A percentile compares a stretch with the other conserved stretches of the same genome.
These are phyloP conservation scores for Boletus sp. DNA, from an alignment of 1,284 basidiomycete genomes.

Conservation along the genomic window DNA sequence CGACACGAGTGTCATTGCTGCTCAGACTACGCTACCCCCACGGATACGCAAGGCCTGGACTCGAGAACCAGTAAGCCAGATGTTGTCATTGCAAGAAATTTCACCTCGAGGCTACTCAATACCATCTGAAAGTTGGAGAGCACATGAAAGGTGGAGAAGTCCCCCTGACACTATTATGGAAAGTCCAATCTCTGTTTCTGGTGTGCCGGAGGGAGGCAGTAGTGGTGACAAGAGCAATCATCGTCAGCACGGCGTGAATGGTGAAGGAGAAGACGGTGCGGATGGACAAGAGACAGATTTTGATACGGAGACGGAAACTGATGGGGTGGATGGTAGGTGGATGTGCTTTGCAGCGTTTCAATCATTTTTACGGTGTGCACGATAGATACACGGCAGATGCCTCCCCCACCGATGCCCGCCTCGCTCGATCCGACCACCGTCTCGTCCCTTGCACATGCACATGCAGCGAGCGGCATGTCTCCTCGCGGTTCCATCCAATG, in stretches of 20 bases:
- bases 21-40: conserved; percentile 50
- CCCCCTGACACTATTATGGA: conserved; percentile 16
- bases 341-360: conserved; percentile 14
- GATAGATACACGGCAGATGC: conserved; percentile 44
- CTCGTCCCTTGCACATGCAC: conserved; percentile 34
- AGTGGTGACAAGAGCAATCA: background rate
- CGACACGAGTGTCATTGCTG: conserved; percentile 6
- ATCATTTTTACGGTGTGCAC: conserved; percentile 8
- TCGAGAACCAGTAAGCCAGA: conserved; percentile 27
- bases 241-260: conserved; percentile 10
- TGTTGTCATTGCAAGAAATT: conserved; percentile 12
- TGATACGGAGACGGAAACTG: conserved; percentile 39
- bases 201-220: conserved; percentile 8
- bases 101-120: background rate
- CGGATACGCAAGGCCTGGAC: conserved; percentile 65
- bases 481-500: conserved; percentile 21
- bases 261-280: conserved; percentile 21
- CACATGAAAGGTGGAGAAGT: conserved; percentile 24
- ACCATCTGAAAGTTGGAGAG: conserved; percentile 13
- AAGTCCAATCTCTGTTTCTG: conserved; percentile 27
- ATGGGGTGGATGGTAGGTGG: conserved; percentile 37
- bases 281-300: conserved; percentile 39
- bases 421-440: conserved; percentile 43
- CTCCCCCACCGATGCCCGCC: conserved; percentile 51
- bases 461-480: conserved; percentile 26